Evolutionary conservation across 805 yeast species (phyloP).

Genomic region (Suhomyces emberorum): DNA sequence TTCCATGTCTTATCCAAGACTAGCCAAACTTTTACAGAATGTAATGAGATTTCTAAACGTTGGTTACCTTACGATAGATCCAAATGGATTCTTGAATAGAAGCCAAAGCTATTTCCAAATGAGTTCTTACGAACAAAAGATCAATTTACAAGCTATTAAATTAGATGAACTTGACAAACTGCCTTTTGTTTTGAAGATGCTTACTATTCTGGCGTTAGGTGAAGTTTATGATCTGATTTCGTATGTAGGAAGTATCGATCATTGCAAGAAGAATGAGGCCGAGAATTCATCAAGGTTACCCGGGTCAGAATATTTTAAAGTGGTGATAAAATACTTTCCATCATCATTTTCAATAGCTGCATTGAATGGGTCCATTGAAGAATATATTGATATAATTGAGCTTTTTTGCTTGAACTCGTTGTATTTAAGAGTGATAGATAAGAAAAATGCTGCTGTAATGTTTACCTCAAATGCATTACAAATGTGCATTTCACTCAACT

Average conservation of each 20-base stretch:
- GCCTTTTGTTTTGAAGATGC: constrained; percentile 18
- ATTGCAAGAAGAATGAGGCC: background rate
- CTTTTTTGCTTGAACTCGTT: constrained; percentile 21
- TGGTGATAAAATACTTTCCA: constrained; percentile 19
- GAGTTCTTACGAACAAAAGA: constrained; percentile 4
- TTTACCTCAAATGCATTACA: constrained; percentile 25
- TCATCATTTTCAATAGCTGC: constrained; percentile 14
- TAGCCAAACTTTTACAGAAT: constrained; percentile 11
- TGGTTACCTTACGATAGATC: constrained; percentile 25
- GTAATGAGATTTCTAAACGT: constrained; percentile 19
- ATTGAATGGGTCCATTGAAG: constrained; percentile 10
- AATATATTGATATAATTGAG: constrained; percentile 21
- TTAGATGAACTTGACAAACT: constrained; percentile 3
- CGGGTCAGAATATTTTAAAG: constrained; percentile 19
- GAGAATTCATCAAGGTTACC: constrained; percentile 15
- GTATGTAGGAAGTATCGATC: constrained; percentile 4
- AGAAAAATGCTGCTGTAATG: constrained; percentile 23
- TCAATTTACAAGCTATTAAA: background rate
- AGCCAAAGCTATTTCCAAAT: constrained; percentile 13
- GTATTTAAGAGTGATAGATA: constrained; percentile 23
- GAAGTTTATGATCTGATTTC: constrained; percentile 16
- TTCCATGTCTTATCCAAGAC: background rate
- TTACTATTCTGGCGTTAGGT: constrained; percentile 22
- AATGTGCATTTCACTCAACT: constrained; percentile 23
- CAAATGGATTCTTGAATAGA: constrained; percentile 14